Base-by-base conservation (phyloP, 306 rosid genomes). In the Abrus precatorius region DNA sequence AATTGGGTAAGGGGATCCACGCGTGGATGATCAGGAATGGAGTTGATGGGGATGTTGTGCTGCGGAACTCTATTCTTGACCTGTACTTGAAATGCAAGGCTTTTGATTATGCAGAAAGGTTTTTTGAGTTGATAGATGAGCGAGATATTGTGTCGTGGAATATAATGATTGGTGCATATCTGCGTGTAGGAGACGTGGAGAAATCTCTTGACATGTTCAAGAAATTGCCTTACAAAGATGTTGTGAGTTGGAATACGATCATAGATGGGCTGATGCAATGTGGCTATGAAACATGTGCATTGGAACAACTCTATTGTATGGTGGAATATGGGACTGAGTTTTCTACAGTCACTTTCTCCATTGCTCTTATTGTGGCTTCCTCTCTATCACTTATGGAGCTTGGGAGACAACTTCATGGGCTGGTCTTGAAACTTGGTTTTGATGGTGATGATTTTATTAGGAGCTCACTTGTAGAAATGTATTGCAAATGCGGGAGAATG, bases 371-470 rank as follows among this genome's bases (percentile, higher is more conserved):
- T 82, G 88, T 95, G 86, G 92, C 90, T 68, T 88, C 98, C 65
- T 86, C 93, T 69, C 87, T 95, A 57, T 59, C 73, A 67, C 68
- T 79, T 71, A 3, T 79, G 48, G 91, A 88, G 78, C 84, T 95
- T 11, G 99, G 97, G 69, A 90, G 90, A 80, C 97, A 93, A 76
- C 87, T 95, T 75, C 99, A 95, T 60, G 91, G 92, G 74, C 77
- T 33, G 64, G 83, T 90, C 59, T 28, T 93, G 20, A 88, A 79
- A 85, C 14, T 54, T 67, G 90, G 94, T 34, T 69, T 88, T 14
- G 56, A 70, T 45, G 73, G 20, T 38, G 90, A 95, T 66, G 91
- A 90, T 1, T 95, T 88, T 75, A 75, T 93, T 5, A 84, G 80
- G 75, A 91, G 89, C 80, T 91, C 99, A 9, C 92, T 95, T 71